These are phyloP conservation scores for Penicillium simplicissimum DNA, from an alignment of 495 filamentous ascomycete species.

Conservation along the genomic window DNA sequence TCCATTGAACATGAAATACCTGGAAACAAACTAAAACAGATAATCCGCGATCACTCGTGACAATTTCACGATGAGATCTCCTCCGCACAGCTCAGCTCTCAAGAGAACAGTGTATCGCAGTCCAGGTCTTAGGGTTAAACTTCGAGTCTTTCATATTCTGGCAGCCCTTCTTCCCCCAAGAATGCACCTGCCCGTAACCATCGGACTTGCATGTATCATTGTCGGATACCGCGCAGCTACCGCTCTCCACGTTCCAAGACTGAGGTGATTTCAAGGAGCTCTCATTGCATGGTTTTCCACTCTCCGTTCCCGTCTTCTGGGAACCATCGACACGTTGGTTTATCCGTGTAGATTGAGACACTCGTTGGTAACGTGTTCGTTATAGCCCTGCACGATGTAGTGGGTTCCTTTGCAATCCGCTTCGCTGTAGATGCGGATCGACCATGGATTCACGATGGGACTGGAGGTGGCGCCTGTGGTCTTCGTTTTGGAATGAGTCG, in stretches of 20 bases:
- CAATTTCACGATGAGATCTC: too few species aligned
- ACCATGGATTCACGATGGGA: not conserved
- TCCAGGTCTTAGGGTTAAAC: not conserved
- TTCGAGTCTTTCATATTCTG: conserved; percentile 1
- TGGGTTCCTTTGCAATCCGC: conserved; percentile 1
- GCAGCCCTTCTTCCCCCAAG: not conserved
- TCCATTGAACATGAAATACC: not conserved
- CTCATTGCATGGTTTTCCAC: not conserved
- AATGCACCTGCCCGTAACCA: conserved; percentile 1
- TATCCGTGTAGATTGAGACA: not conserved
- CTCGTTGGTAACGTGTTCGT: not conserved
- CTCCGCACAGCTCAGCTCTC: not conserved
- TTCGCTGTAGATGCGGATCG: conserved; percentile 1
- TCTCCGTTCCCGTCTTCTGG: not conserved
- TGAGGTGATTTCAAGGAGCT: conserved; percentile 2
- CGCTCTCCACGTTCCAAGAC: conserved; percentile 1
- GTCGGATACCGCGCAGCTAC: not conserved
- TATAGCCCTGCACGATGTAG: conserved; percentile 13
- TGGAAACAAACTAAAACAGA: not conserved
- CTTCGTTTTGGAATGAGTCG: not conserved
- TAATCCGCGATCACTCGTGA: too few species aligned
- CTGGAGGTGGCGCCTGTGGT: not conserved
- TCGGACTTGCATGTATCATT: conserved; percentile 5
- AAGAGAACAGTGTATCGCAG: not conserved
- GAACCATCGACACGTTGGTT: conserved; percentile 16